These are phyloP conservation scores for Metarhizium sp. DNA, from an alignment of 2,329 filamentous ascomycete genomes.

Conservation along the genomic window DNA sequence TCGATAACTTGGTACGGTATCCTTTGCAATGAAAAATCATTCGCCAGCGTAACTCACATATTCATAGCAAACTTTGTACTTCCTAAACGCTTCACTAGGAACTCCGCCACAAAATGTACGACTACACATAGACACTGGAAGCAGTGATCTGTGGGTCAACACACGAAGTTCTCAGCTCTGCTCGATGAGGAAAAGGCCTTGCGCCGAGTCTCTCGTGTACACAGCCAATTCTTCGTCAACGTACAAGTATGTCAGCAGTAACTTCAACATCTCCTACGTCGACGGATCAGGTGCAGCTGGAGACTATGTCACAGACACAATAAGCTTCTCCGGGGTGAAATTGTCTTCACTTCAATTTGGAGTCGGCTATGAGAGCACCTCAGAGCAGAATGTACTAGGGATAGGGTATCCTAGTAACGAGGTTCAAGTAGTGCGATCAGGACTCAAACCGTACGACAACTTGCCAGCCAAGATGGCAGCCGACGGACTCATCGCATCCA, in stretches of 20 bases:
- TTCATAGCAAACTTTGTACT: constrained; percentile 49
- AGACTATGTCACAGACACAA: constrained; percentile 70
- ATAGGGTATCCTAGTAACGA: constrained; percentile 79
- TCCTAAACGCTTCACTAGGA: constrained; percentile 52
- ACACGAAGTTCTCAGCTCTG: constrained; percentile 54
- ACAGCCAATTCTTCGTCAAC: constrained; percentile 63
- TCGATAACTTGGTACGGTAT: constrained; percentile 46
- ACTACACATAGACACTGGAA: constrained; percentile 58
- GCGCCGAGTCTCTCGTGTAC: constrained; percentile 57
- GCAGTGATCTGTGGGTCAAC: constrained; percentile 65
- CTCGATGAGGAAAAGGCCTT: constrained; percentile 35
- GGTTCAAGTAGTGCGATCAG: constrained; percentile 54
- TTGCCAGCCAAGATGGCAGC: constrained; percentile 56
- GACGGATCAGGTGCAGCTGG: constrained; percentile 70
- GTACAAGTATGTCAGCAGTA: constrained; percentile 60
- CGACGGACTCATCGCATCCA: constrained; percentile 51
- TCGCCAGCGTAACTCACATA: not conserved
- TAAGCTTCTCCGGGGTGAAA: constrained; percentile 47
- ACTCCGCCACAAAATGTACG: constrained; percentile 49
- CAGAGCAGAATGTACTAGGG: constrained; percentile 67
- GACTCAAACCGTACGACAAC: constrained; percentile 52
- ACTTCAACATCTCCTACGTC: constrained; percentile 83
- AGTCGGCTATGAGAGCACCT: constrained; percentile 55
- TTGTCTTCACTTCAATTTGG: constrained; percentile 59
- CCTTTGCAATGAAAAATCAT: not conserved